Base-by-base conservation (phyloP, 73 alveolate species). In the Paramecium tetraurelia region DNA sequence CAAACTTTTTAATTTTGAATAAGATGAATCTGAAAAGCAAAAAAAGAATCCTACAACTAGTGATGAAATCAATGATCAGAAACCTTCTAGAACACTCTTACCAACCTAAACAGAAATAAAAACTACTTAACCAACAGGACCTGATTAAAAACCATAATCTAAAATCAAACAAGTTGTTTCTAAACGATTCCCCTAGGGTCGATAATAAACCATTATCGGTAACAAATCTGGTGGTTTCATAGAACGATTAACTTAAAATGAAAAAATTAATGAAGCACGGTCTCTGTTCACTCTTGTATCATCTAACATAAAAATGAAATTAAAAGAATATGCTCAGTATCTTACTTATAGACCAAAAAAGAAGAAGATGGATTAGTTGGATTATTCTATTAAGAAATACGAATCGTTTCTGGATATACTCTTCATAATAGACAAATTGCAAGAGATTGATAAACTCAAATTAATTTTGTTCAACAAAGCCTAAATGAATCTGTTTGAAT, bases 391-490 rank as follows among this genome's bases (percentile, higher is more conserved):
- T 22, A 72, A 69, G 27, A 89, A 89, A 40, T 31, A 70, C 11
- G 87, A 89, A 22, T 50, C 71, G 6, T 41, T 27, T 58, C 33
- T 89, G 16, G 94, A 89, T 14, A 83, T 83, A 10, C 63, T 89
- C 2, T 89, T 44, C 20, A 89, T 89, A 9, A 71, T 89, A 46
- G 75, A 89, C 31, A 89, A 89, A 43, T 71, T 89, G 48, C 21
- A 70, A 20, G 94, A 89, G 72, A 89, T 89, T 46, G 94, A 89
- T 89, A 89, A 89, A 83, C 58, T 89, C 9, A 89, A 89, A 71
- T 24, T 71, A 59, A 31, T 89, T 46, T 31, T 89, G 18, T 44
- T 89, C 14, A 71, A 69, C 46, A 63, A 68, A 68, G 50, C 86
- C 16, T 69, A 89, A 44, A 18, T 89, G 53, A 71, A 72, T n/a